Evolutionary conservation across 805 yeast genomes (phyloP), one percentile per base, ranked within the genome.

Genomic region (Pichia deserticola): DNA sequence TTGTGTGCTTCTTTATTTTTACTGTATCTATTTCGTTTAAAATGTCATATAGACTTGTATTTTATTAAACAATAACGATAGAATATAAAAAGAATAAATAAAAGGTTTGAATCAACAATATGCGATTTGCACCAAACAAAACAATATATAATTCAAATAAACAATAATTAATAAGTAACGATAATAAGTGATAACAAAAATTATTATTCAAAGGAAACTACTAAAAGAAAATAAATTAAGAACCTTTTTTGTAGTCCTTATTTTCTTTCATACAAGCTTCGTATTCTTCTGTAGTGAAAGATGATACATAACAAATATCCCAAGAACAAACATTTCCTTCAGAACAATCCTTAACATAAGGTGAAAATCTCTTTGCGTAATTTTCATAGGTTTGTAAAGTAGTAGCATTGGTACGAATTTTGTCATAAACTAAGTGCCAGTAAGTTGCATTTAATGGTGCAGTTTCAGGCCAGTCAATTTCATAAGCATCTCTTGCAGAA

Each of bases 381-480:
- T 72, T 69, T 38, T 75, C 67, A 62, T 77, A 84, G 15, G 52
- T 40, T 55, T 80, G 85, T 46, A 81, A 72, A 54, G 70, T 64
- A 4, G 63, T 70, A 35, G 70, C 65, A 55, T 76, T 66, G 44
- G 63, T 59, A 42, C 70, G 68, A 54, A 83, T 69, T 36, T 66
- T 64, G 28, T 67, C 62, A 3, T 82, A 76, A 15, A 81, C 82
- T 28, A 54, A 46, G 58, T 81, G 80, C 89, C 89, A 81, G 70
- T 81, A 83, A 15, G 80, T 74, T 15, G 81, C 89, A 58, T 82
- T 83, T 58, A 83, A 71, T 11, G 88, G 85, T 11, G 82, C 68
- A 12, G 63, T 56, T 10, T 47, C 54, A 20, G 88, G 86, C 89
- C 89, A 84, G 12, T 68, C 59, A 12, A 77, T 68, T 47, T 75